Conservation (phyloP, 352 stramenopile genomes). For the Globisporangium radiosum region DNA sequence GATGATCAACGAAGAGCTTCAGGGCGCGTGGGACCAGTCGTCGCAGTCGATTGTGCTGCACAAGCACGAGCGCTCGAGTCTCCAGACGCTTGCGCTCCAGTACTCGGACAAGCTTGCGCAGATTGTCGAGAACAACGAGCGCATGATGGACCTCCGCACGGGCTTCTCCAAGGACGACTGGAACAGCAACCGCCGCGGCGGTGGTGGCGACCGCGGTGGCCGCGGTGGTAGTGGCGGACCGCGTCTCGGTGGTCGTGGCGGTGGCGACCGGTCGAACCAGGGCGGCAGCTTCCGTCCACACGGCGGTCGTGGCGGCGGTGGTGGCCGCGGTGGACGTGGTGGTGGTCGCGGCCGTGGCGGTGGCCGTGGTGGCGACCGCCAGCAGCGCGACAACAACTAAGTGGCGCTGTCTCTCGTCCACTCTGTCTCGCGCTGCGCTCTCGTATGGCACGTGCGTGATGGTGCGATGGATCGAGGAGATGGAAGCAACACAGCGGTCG, state of each 20-base stretch:
- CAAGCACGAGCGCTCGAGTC: slow-evolving; percentile 89
- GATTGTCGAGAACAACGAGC: slow-evolving; percentile 89
- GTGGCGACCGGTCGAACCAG: slow-evolving; percentile 23
- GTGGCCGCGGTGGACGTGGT: slow-evolving; percentile 26
- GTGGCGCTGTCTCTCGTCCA: too few relatives aligned
- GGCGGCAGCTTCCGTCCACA: slow-evolving; percentile 42
- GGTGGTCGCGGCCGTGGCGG: slow-evolving; percentile 16
- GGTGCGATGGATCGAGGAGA: too few relatives aligned
- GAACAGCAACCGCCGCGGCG: slow-evolving; percentile 42
- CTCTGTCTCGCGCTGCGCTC: not conserved
- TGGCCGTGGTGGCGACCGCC: slow-evolving; percentile 26
- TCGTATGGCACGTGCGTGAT: not conserved
- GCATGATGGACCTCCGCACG: slow-evolving; percentile 81
- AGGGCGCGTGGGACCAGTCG: slow-evolving; percentile 96
- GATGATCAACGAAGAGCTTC: slow-evolving; percentile 98
- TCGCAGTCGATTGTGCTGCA: slow-evolving; percentile 96
- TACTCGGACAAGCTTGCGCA: slow-evolving; percentile 92
- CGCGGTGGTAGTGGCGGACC: slow-evolving; percentile 20
- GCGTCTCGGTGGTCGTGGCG: slow-evolving; percentile 25
- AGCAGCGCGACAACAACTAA: slow-evolving; percentile 34
- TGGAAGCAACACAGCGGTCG: not conserved
- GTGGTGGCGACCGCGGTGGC: slow-evolving; percentile 24
- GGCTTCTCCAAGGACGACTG: slow-evolving; percentile 63
- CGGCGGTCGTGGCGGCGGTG: slow-evolving; percentile 37
- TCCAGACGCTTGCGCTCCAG: slow-evolving; percentile 95